A percentile compares a stretch with the other conserved stretches of the same genome.
Evolutionary conservation across 208 protist genomes (phyloP).

Genomic region (Leishmania major): DNA sequence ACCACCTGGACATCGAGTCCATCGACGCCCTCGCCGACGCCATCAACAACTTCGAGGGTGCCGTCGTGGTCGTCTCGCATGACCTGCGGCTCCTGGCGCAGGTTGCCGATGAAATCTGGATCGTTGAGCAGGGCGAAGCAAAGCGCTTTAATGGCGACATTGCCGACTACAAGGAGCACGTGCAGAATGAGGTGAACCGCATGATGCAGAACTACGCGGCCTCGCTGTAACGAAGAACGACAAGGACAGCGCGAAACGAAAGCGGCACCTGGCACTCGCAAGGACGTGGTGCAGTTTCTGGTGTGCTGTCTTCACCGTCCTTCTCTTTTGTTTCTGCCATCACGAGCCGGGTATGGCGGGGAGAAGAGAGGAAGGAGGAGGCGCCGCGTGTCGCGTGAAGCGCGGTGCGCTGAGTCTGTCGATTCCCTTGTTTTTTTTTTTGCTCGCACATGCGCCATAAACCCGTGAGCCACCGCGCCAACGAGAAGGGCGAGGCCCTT

Average conservation of each 20-base stretch:
- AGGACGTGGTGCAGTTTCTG: background rate
- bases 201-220: constrained; percentile 80
- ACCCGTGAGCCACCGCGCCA: background rate
- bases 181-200: constrained; percentile 80
- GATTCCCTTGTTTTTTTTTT: too few relatives aligned
- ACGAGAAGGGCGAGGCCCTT: background rate
- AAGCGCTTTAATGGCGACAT: constrained; percentile 90
- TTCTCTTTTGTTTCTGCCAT: background rate
- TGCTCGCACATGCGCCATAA: background rate
- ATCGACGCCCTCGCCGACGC: constrained; percentile 96
- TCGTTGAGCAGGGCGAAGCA: constrained; percentile 91
- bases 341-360: background rate
- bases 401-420: background rate
- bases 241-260: background rate
- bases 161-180: constrained; percentile 93
- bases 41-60: constrained; percentile 93
- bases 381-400: background rate
- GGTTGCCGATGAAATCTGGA: constrained; percentile 97
- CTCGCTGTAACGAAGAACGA: background rate
- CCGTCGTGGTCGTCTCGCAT: constrained; percentile 96
- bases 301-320: background rate
- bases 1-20: constrained; percentile 97
- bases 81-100: constrained; percentile 96
- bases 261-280: background rate
- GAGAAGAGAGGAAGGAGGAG: background rate